Base-by-base conservation (phyloP, 2,329 filamentous ascomycete species). In the Diaporthe aspalathi region DNA sequence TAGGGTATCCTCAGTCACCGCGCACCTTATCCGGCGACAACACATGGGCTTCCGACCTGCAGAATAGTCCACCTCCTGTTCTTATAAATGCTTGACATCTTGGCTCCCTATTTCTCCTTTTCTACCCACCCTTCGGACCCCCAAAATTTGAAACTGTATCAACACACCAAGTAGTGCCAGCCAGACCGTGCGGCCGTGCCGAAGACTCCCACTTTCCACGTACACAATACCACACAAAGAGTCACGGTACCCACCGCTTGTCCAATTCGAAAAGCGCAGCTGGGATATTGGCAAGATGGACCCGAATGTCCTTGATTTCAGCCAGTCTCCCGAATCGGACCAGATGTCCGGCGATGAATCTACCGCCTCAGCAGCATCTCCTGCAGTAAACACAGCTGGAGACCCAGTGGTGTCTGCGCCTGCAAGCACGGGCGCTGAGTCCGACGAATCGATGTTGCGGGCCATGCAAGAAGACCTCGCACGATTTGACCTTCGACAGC, bases 1-100 rank as follows among this genome's bases (percentile, higher is more conserved):
- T n/a, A n/a, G n/a, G n/a, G n/a, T n/a, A n/a, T 56, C 5, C 32
- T 40, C 32, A 57, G 53, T 57, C 53, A 57, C n/a, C 40, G n/a
- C n/a, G 24, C 7, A 57, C 4, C 14, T 40, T 11, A 17, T 24
- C n/a, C 35, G 40, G n/a, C 24, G 32, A 40, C 53, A 40, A 57
- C 3, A 17, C 8, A 12, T 57, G 12, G 32, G n/a, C 14, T 9
- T n/a, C 32, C 17, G 2, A 14, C 14, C n/a, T 22, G 12, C 20
- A 16, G n/a, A 24, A 24, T 24, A 32, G 40, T 8, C 17, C 2
- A 22, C 6, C 32, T 40, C 53, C 40, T 12, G 17, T 2, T 17
- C 14, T 0, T 57, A 57, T 40, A 57, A 57, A 57, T 40, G 24
- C 38, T 32, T 56, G n/a, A n/a, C 12, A 5, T 17, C 35, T 40